A percentile compares a stretch with the other conserved stretches of the same genome.
Evolutionary conservation across 2,329 filamentous ascomycete species (phyloP).

Genomic region (Colletotrichum sp.): DNA sequence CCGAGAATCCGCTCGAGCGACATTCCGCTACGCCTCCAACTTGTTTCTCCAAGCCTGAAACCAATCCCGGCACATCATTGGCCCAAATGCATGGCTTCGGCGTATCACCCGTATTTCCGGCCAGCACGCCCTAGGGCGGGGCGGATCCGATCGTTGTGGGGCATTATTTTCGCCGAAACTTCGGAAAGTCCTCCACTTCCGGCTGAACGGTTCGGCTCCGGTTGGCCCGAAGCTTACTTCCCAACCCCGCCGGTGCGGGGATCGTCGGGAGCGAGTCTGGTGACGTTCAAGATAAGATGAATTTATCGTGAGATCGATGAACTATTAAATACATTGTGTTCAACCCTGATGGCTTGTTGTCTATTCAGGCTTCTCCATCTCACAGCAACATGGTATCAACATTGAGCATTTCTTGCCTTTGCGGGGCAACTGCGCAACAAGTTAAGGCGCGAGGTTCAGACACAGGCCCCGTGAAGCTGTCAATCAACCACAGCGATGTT

Average conservation of each 20-base stretch:
- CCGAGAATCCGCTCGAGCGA: not conserved
- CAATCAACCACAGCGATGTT: constrained; percentile 36
- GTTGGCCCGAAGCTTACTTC: not conserved
- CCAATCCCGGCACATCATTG: not conserved
- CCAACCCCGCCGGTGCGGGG: not conserved
- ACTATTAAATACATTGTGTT: not conserved
- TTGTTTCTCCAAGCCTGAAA: not conserved
- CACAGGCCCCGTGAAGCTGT: constrained; percentile 3
- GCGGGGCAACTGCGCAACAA: constrained; percentile 27
- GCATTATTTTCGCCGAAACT: not conserved
- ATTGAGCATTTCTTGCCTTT: constrained; percentile 30
- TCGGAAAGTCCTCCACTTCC: not conserved
- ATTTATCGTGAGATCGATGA: not conserved
- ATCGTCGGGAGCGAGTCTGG: not conserved
- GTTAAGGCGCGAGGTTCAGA: constrained; percentile 3
- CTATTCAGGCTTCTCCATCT: not conserved
- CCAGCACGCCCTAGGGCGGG: not conserved
- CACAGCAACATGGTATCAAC: not conserved
- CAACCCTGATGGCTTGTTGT: not conserved
- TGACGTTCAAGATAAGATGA: not conserved
- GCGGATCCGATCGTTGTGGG: not conserved
- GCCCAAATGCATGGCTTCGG: not conserved
- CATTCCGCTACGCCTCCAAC: not conserved
- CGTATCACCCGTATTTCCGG: not conserved
- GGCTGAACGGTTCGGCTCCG: not conserved